These are phyloP conservation scores for Pichia insulana DNA, from an alignment of 805 yeast genomes.

Conservation along the genomic window DNA sequence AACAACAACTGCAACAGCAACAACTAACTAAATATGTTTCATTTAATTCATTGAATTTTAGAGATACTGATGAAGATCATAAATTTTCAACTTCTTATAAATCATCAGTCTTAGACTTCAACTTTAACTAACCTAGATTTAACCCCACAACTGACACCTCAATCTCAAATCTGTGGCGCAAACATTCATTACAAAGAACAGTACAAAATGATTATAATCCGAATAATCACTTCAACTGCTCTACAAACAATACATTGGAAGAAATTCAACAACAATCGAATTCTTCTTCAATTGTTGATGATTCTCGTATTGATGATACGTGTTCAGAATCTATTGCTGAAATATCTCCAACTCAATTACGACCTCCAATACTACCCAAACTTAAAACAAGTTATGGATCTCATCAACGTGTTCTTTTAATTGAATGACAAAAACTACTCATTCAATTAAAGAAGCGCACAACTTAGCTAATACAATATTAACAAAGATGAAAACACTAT, in stretches of 20 bases:
- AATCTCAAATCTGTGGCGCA: neutral
- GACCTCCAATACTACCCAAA: neutral
- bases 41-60: conserved; percentile 29
- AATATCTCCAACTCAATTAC: neutral
- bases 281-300: conserved; percentile 1
- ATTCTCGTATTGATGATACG: neutral
- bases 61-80: neutral
- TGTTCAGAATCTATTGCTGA: too few relatives aligned
- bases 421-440: conserved; percentile 44
- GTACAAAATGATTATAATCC: conserved; percentile 27
- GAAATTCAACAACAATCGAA: conserved; percentile 27
- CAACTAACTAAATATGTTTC: conserved; percentile 30
- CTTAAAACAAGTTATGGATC: neutral
- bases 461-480: too few relatives aligned
- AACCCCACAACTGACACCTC: neutral
- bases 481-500: too few relatives aligned
- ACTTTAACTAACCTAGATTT: neutral
- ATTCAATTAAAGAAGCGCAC: conserved; percentile 32
- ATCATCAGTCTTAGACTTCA: conserved; percentile 1
- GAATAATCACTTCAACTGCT: conserved; percentile 25
- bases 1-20: neutral
- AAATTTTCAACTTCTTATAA: conserved; percentile 7
- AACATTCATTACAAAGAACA: neutral
- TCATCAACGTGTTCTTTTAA: conserved; percentile 34
- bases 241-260: conserved; percentile 26